phyloP scores from a whole-genome alignment of 208 protist genomes.

The Leishmania tropica region DNA sequence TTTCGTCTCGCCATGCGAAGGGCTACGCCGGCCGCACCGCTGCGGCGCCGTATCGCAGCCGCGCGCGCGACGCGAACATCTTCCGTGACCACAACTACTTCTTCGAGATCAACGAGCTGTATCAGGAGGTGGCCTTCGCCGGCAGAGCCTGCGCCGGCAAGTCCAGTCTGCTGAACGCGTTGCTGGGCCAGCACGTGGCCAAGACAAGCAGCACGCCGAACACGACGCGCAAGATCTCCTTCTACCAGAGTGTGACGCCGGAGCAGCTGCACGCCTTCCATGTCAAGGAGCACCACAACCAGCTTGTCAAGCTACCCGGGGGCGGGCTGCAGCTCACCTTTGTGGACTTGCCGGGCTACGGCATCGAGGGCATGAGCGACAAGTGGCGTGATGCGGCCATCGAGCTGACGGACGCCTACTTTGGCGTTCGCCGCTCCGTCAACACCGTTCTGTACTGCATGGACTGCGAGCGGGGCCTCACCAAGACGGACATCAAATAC shows the following conservation, averaged over 20 bases:
- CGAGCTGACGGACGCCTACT: conserved; percentile 87
- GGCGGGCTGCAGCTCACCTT: conserved; percentile 89
- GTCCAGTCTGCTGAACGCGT: conserved; percentile 86
- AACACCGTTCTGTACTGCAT: conserved; percentile 93
- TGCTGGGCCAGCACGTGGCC: conserved; percentile 78
- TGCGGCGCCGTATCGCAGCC: conserved; percentile 31
- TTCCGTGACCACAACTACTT: conserved; percentile 90
- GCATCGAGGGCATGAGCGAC: conserved; percentile 91
- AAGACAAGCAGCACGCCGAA: conserved; percentile 89
- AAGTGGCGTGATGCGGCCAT: conserved; percentile 88
- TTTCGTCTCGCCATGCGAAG: neutral
- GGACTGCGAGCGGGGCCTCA: conserved; percentile 84
- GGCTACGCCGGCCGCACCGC: neutral
- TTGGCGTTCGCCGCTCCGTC: conserved; percentile 90
- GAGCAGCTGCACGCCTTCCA: conserved; percentile 80
- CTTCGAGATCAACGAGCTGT: conserved; percentile 92
- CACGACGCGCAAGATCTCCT: conserved; percentile 83
- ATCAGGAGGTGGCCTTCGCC: conserved; percentile 89
- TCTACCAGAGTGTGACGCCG: conserved; percentile 88
- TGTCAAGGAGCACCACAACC: conserved; percentile 64
- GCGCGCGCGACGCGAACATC: conserved; percentile 53
- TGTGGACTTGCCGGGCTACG: conserved; percentile 92
- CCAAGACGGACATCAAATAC: conserved; percentile 89
- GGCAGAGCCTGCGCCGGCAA: conserved; percentile 86
- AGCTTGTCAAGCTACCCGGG: conserved; percentile 86